Conservation (phyloP, 108 stramenopile genomes). For the Epithemia pelagica region DNA sequence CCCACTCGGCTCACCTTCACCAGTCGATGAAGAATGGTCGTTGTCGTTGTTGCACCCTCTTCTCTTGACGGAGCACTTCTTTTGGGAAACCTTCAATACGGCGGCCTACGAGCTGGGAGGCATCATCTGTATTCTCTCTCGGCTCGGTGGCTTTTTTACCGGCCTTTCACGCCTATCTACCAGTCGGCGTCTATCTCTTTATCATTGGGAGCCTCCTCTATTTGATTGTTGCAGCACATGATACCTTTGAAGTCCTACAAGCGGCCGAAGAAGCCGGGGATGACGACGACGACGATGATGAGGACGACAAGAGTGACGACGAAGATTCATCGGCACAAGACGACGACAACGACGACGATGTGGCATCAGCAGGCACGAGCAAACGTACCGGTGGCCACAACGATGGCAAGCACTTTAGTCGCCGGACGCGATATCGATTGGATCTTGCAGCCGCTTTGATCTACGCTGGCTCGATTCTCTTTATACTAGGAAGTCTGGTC, state of each 20-base stretch:
- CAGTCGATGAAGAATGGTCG: too few species aligned
- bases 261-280: not conserved
- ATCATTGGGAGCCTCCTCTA: conserved; percentile 7
- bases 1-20: too few species aligned
- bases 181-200: not conserved
- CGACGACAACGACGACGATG: not conserved
- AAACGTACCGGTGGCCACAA: not conserved
- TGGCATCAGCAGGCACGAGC: not conserved
- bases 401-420: not conserved
- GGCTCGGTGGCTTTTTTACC: conserved; percentile 3
- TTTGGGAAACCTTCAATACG: conserved; percentile 4
- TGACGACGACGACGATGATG: not conserved
- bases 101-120: not conserved
- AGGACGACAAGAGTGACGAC: not conserved
- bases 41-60: not conserved
- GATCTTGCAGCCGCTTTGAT: not conserved
- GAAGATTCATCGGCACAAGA: not conserved
- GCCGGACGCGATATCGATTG: not conserved
- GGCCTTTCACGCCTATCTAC: not conserved
- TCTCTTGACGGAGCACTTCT: not conserved
- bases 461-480: not conserved
- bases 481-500: not conserved
- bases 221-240: conserved; percentile 1
- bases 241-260: not conserved
- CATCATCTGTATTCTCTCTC: not conserved